Conservation (phyloP, 257 asterid species). For the Gynochthodes officinalis region DNA sequence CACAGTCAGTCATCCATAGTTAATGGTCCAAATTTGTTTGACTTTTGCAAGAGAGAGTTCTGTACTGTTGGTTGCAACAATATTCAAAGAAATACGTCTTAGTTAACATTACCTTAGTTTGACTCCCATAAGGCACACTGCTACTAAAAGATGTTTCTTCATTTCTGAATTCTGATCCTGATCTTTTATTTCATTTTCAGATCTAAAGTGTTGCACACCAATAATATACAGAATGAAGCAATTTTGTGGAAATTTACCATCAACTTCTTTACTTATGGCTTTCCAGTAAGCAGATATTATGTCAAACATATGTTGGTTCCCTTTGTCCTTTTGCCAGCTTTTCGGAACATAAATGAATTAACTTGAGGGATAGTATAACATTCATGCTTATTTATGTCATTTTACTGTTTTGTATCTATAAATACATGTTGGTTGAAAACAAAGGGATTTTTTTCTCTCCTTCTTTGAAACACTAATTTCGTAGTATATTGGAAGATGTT, state of each 20-base stretch:
- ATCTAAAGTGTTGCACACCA: constrained; percentile 88
- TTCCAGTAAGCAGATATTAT: constrained; percentile 59
- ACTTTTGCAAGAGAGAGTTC: too few species aligned
- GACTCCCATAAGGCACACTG: not conserved
- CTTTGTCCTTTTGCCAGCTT: not conserved
- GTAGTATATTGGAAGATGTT: not conserved
- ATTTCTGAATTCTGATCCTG: constrained; percentile 1
- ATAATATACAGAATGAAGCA: constrained; percentile 67
- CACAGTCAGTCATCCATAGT: too few species aligned
- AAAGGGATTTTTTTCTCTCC: not conserved
- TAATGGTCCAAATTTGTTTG: too few species aligned
- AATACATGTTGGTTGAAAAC: not conserved
- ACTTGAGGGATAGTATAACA: not conserved
- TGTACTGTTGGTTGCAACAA: not conserved
- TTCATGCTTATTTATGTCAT: not conserved
- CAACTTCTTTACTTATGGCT: constrained; percentile 98
- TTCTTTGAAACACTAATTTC: not conserved
- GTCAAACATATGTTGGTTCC: not conserved
- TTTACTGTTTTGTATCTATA: not conserved
- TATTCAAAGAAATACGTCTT: not conserved
- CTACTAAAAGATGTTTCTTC: not conserved
- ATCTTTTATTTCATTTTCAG: constrained; percentile 32
- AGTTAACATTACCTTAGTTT: too few species aligned
- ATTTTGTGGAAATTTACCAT: constrained; percentile 81
- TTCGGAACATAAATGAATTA: not conserved